Conservation (phyloP, 495 filamentous ascomycete genomes). For the Podospora pseudoanserina region DNA sequence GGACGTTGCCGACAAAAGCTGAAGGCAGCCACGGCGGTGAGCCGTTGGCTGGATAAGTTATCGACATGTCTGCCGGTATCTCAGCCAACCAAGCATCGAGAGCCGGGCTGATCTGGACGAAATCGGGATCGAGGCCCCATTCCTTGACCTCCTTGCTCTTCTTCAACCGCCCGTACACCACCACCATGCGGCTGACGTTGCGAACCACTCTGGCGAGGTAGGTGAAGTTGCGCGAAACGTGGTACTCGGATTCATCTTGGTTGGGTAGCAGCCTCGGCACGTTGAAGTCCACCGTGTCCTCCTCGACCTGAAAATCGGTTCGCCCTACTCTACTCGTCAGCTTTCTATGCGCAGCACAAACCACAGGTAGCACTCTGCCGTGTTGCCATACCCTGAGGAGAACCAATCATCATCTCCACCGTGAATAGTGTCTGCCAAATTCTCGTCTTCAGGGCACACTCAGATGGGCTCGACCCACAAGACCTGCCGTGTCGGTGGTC, state of each 20-base stretch:
- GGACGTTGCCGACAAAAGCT: constrained; percentile 88
- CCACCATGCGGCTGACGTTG: constrained; percentile 73
- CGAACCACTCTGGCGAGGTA: constrained; percentile 73
- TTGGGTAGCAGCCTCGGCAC: constrained; percentile 60
- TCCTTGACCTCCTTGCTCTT: constrained; percentile 80
- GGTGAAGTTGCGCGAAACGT: constrained; percentile 75
- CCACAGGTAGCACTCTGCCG: background rate
- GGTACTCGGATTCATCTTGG: constrained; percentile 71
- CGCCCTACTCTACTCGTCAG: constrained; percentile 58
- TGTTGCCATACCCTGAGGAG: constrained; percentile 71
- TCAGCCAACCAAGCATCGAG: constrained; percentile 71
- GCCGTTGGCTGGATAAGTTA: constrained; percentile 74
- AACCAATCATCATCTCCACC: constrained; percentile 89
- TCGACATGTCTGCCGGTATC: constrained; percentile 73
- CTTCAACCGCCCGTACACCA: constrained; percentile 72
- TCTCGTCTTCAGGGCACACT: constrained; percentile 79
- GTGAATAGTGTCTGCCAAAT: constrained; percentile 90
- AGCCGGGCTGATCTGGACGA: constrained; percentile 70
- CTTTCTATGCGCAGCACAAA: background rate
- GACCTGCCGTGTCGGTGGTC: constrained; percentile 65
- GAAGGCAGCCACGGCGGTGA: constrained; percentile 82
- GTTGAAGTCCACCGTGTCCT: constrained; percentile 72
- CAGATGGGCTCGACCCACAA: constrained; percentile 64
- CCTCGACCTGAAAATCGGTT: constrained; percentile 70
- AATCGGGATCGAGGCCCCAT: constrained; percentile 84